Conservation (phyloP, 2,329 filamentous ascomycete genomes). For the Nigrograna mackinnonii region DNA sequence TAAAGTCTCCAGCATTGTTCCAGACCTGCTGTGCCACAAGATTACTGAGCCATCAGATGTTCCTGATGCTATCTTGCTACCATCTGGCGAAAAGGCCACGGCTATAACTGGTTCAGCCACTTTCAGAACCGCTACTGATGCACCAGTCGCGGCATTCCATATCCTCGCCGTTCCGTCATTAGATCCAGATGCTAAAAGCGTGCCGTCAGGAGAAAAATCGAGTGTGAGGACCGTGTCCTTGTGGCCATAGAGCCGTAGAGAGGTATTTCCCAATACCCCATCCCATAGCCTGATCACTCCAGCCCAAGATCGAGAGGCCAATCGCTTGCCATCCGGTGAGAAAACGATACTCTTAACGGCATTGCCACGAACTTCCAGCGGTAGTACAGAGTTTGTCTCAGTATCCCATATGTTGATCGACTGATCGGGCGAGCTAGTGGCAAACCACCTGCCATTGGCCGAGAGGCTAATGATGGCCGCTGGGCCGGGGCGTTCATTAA, state of each 20-base stretch:
- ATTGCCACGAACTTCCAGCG: slow-evolving; percentile 1
- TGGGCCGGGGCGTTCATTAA: too few relatives aligned
- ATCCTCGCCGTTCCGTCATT: neutral
- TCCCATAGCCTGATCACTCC: neutral
- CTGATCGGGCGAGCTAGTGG: too few relatives aligned
- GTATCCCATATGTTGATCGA: too few relatives aligned
- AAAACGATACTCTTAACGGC: neutral
- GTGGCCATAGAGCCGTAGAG: neutral
- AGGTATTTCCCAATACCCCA: neutral
- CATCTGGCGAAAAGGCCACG: neutral
- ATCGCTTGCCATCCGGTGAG: neutral
- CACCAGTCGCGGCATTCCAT: neutral
- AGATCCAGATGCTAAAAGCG: neutral
- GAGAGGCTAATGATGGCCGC: too few relatives aligned
- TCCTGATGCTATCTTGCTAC: neutral
- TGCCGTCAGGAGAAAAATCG: neutral
- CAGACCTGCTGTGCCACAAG: too few relatives aligned
- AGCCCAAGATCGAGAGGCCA: neutral
- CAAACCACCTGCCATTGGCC: too few relatives aligned
- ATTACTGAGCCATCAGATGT: too few relatives aligned
- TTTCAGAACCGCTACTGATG: neutral
- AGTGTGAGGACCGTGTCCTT: neutral
- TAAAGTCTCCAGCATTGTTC: too few relatives aligned
- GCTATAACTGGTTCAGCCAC: neutral
- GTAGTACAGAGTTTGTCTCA: too few relatives aligned